phyloP scores from a whole-genome alignment of 2,329 filamentous ascomycete genomes.

The Tolypocladium pustulatum region DNA sequence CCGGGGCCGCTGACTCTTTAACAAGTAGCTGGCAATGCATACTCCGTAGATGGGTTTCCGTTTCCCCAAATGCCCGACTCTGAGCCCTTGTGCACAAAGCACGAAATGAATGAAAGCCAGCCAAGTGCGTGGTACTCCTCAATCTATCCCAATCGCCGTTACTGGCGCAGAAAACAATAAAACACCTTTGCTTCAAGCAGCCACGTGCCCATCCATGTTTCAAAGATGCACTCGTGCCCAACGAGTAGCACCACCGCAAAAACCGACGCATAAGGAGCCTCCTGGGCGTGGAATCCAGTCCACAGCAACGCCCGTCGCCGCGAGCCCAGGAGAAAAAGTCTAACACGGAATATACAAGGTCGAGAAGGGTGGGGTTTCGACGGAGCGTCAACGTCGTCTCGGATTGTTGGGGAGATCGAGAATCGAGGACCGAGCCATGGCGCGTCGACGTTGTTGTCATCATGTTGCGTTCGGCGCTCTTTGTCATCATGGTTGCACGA shows the following conservation, averaged over 20 bases:
- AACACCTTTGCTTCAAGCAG: not conserved
- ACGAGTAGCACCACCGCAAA: not conserved
- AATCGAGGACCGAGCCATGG: not conserved
- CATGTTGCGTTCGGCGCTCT: not conserved
- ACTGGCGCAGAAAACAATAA: not conserved
- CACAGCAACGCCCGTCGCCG: not conserved
- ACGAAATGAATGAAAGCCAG: not conserved
- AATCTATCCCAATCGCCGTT: not conserved
- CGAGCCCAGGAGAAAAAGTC: not conserved
- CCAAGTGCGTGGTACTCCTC: not conserved
- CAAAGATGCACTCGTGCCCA: not conserved
- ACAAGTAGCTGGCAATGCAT: conserved; percentile 1
- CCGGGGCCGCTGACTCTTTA: conserved; percentile 1
- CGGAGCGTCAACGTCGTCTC: not conserved
- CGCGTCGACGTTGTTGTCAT: not conserved
- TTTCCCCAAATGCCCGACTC: not conserved
- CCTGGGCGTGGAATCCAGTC: not conserved
- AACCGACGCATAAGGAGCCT: not conserved
- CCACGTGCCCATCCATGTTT: not conserved
- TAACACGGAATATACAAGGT: not conserved
- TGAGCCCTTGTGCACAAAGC: not conserved
- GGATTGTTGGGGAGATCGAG: not conserved
- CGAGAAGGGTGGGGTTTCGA: not conserved
- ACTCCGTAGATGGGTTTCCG: not conserved
- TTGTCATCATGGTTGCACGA: not conserved